Conservation (phyloP, 345 rosid species). For the Sonneratia caseolaris region DNA sequence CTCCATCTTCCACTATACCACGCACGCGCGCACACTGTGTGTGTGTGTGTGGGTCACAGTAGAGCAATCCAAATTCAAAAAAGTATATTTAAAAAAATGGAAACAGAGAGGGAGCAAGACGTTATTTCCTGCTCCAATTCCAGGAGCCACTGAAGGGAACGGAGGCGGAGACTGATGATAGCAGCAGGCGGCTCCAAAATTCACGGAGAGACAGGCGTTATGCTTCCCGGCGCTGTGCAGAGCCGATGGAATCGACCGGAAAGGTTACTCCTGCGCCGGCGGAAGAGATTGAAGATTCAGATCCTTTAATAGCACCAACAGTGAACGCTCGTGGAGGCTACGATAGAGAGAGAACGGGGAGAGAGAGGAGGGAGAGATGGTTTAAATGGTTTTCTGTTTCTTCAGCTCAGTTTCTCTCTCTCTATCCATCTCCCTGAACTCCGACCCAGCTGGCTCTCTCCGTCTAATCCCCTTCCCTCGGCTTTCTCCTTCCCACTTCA, state of each 20-base stretch:
- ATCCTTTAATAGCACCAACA: too few relatives aligned
- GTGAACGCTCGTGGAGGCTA: background rate
- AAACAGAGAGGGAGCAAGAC: background rate
- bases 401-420: background rate
- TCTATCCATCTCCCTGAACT: too few relatives aligned
- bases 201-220: background rate
- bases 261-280: too few relatives aligned
- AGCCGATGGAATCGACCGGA: too few relatives aligned
- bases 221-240: background rate
- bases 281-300: too few relatives aligned
- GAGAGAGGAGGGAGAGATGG: background rate
- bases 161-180: too few relatives aligned
- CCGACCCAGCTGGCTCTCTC: too few relatives aligned
- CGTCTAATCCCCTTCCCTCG: background rate
- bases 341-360: background rate
- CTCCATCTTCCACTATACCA: constrained; percentile 25
- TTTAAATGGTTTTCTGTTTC: background rate
- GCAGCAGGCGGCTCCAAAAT: too few relatives aligned
- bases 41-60: background rate
- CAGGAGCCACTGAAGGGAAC: too few relatives aligned
- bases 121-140: background rate
- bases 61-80: background rate
- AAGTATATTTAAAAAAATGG: background rate
- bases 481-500: background rate
- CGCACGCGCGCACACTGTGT: background rate